These are phyloP conservation scores for Talaromyces sp. DNA, from an alignment of 2,329 filamentous ascomycete species.

Conservation along the genomic window DNA sequence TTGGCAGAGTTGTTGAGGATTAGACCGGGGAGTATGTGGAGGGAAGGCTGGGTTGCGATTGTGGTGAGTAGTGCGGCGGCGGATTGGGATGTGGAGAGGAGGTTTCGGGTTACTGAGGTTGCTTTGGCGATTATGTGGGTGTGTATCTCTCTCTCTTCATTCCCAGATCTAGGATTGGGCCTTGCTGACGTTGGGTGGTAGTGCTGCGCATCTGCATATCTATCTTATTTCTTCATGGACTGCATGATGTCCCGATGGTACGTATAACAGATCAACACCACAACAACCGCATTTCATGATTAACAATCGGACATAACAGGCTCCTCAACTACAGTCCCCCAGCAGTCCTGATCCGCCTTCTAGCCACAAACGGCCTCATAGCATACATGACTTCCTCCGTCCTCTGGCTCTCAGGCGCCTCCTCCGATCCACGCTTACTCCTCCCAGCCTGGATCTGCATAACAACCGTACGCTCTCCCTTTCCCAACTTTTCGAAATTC, in stretches of 20 bases:
- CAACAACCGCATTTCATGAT: too few relatives aligned
- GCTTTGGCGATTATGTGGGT: conserved; percentile 70
- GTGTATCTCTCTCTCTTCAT: conserved; percentile 29
- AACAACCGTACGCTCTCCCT: conserved; percentile 54
- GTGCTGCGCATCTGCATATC: conserved; percentile 71
- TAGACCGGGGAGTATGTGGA: conserved; percentile 36
- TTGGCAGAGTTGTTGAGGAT: conserved; percentile 57
- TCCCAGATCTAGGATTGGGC: neutral
- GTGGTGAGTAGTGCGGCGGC: conserved; percentile 34
- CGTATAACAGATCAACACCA: too few relatives aligned
- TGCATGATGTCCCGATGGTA: conserved; percentile 80
- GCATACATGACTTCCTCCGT: conserved; percentile 70
- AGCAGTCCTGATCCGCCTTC: conserved; percentile 72
- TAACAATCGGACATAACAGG: conserved; percentile 44
- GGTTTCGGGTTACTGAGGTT: conserved; percentile 61
- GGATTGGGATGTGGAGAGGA: conserved; percentile 43
- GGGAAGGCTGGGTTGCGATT: conserved; percentile 37
- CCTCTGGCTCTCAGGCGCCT: conserved; percentile 64
- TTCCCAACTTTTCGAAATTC: neutral
- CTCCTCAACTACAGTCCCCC: conserved; percentile 74
- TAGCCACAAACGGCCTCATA: conserved; percentile 69
- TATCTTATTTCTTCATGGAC: conserved; percentile 78
- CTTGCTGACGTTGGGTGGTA: conserved; percentile 29
- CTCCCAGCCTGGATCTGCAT: conserved; percentile 75
- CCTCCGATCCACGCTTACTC: conserved; percentile 63